Evolutionary conservation across 495 filamentous ascomycete genomes (phyloP).

Genomic region (Lasiosphaeria miniovina): DNA sequence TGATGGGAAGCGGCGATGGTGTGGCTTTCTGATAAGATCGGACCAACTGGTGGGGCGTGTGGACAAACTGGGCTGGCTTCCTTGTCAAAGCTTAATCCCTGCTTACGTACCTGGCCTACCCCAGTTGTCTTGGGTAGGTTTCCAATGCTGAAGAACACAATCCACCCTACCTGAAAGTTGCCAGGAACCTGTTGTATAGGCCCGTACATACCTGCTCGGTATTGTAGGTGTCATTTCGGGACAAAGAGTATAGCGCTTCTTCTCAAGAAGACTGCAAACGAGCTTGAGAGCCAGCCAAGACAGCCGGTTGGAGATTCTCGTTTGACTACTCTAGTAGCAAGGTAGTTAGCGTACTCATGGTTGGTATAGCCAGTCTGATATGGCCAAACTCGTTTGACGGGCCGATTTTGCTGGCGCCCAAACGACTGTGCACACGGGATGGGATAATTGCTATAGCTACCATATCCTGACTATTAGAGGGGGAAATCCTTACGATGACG

Average conservation of each 20-base stretch:
- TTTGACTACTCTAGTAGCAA: not conserved
- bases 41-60: not conserved
- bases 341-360: not conserved
- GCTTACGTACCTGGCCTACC: too few relatives aligned
- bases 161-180: too few relatives aligned
- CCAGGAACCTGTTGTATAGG: too few relatives aligned
- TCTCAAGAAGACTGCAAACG: too few relatives aligned
- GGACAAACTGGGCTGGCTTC: not conserved
- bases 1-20: not conserved
- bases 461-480: conserved; percentile 11
- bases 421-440: conserved; percentile 32
- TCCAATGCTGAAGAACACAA: too few relatives aligned
- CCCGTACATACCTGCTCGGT: too few relatives aligned
- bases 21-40: conserved; percentile 1
- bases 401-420: conserved; percentile 12
- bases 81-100: not conserved
- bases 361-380: too few relatives aligned
- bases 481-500: not conserved
- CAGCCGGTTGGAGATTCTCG: too few relatives aligned
- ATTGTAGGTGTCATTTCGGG: too few relatives aligned
- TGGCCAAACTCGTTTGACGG: conserved; percentile 4
- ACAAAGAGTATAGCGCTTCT: too few relatives aligned
- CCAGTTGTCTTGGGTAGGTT: too few relatives aligned
- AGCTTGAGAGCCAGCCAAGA: too few relatives aligned
- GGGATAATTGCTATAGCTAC: conserved; percentile 17